Conservation (phyloP, 1,139 yeast species). For the Saccharomyces hybrid region DNA sequence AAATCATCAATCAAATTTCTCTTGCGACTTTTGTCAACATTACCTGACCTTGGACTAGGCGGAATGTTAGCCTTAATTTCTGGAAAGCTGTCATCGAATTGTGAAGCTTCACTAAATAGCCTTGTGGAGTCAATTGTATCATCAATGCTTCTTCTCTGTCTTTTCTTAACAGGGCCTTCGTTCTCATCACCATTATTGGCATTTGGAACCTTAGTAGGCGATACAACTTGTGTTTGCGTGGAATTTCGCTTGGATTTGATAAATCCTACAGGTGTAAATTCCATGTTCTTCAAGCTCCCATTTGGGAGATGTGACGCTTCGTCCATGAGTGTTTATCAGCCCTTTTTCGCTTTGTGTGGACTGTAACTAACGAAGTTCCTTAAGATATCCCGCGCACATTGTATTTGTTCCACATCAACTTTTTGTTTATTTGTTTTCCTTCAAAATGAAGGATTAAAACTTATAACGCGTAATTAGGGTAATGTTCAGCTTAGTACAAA, state of each 20-base stretch:
- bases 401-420: background rate
- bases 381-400: background rate
- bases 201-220: background rate
- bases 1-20: slow-evolving; percentile 18
- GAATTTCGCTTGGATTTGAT: slow-evolving; percentile 18
- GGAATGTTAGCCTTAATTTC: slow-evolving; percentile 11
- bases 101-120: slow-evolving; percentile 26
- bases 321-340: background rate
- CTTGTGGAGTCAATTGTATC: slow-evolving; percentile 23
- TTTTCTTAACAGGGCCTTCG: slow-evolving; percentile 10
- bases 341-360: background rate
- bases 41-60: background rate
- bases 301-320: background rate
- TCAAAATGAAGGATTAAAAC: background rate
- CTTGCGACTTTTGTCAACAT: slow-evolving; percentile 4
- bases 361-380: background rate
- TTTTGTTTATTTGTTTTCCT: background rate
- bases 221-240: background rate
- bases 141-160: slow-evolving; percentile 13
- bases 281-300: slow-evolving; percentile 15
- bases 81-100: slow-evolving; percentile 29
- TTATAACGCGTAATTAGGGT: background rate
- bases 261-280: slow-evolving; percentile 31
- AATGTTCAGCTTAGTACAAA: background rate
- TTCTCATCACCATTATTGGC: slow-evolving; percentile 5